Conservation (phyloP, 1,139 yeast genomes). For the Kodamaea arcana region DNA sequence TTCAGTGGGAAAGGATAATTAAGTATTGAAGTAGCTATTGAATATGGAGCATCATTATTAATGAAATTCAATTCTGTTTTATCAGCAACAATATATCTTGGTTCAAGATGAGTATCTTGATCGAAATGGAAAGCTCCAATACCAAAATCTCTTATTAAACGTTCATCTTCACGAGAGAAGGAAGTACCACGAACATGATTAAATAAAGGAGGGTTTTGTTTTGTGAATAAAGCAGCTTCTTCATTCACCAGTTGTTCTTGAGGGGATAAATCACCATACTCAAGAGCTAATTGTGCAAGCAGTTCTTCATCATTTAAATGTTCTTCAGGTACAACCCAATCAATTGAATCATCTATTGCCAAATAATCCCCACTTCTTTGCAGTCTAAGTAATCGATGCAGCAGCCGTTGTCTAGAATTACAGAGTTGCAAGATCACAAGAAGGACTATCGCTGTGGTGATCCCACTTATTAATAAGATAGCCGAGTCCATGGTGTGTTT, state of each 20-base stretch:
- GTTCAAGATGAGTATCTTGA: conserved; percentile 23
- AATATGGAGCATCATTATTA: conserved; percentile 39
- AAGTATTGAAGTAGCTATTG: conserved; percentile 46
- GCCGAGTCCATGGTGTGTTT: conserved; percentile 1
- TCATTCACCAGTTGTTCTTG: conserved; percentile 40
- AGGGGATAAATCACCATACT: conserved; percentile 40
- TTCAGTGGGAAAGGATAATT: conserved; percentile 63
- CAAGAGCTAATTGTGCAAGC: conserved; percentile 31
- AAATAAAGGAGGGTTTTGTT: conserved; percentile 30
- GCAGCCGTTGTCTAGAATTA: conserved; percentile 3
- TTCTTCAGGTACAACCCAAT: conserved; percentile 25
- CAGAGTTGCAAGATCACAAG: conserved; percentile 4
- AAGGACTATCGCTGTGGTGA: conserved; percentile 4
- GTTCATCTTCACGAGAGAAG: conserved; percentile 25
- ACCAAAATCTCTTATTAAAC: conserved; percentile 35
- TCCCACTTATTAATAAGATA: conserved; percentile 1
- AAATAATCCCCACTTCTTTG: conserved; percentile 8
- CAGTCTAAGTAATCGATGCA: conserved; percentile 1
- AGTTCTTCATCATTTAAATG: conserved; percentile 43
- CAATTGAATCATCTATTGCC: conserved; percentile 7
- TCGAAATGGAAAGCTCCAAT: conserved; percentile 41
- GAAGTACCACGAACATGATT: conserved; percentile 32
- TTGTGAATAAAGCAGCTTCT: conserved; percentile 33
- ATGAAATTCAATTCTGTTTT: conserved; percentile 55
- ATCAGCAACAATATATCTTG: conserved; percentile 53